phyloP scores from a whole-genome alignment of 805 yeast genomes.

The Peterozyma xylosa region DNA sequence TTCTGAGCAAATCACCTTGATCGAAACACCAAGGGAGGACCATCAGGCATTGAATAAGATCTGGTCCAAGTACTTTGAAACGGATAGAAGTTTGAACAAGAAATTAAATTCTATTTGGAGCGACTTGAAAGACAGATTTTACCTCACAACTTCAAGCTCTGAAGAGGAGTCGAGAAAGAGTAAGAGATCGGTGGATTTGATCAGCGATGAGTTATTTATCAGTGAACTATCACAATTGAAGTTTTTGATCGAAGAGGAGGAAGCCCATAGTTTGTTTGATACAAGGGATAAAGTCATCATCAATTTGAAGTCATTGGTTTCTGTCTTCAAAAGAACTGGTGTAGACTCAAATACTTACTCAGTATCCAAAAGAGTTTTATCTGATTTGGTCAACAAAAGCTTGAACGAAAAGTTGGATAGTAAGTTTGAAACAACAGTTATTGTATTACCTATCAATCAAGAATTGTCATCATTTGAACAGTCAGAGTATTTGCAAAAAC shows the following conservation, averaged over 20 bases:
- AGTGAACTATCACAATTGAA: slow-evolving; percentile 41
- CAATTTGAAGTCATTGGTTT: slow-evolving; percentile 33
- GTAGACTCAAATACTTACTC: slow-evolving; percentile 30
- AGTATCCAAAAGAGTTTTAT: slow-evolving; percentile 28
- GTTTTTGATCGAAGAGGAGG: slow-evolving; percentile 24
- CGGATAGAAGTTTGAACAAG: slow-evolving; percentile 18
- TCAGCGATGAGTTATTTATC: slow-evolving; percentile 39
- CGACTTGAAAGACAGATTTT: slow-evolving; percentile 17
- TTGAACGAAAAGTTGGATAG: slow-evolving; percentile 9
- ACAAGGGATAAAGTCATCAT: slow-evolving; percentile 23
- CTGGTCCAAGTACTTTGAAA: slow-evolving; percentile 19
- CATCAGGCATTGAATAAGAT: slow-evolving; percentile 7
- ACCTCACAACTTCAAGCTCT: slow-evolving; percentile 5
- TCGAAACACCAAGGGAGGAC: slow-evolving; percentile 11
- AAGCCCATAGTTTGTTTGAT: slow-evolving; percentile 11
- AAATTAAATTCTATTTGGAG: slow-evolving; percentile 30
- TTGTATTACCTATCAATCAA: slow-evolving; percentile 24
- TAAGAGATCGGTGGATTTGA: slow-evolving; percentile 21
- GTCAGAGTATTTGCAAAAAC: slow-evolving; percentile 8
- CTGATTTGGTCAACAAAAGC: slow-evolving; percentile 19
- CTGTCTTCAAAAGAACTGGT: slow-evolving; percentile 36
- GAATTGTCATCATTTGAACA: slow-evolving; percentile 13
- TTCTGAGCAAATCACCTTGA: slow-evolving; percentile 18
- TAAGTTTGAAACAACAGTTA: slow-evolving; percentile 21
- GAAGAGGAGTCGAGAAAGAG: slow-evolving; percentile 8